Percentiles rank a stretch among this genome's conserved stretches.
phyloP scores from a whole-genome alignment of 202 grass and related monocot genomes.

The Panicum virgatum region DNA sequence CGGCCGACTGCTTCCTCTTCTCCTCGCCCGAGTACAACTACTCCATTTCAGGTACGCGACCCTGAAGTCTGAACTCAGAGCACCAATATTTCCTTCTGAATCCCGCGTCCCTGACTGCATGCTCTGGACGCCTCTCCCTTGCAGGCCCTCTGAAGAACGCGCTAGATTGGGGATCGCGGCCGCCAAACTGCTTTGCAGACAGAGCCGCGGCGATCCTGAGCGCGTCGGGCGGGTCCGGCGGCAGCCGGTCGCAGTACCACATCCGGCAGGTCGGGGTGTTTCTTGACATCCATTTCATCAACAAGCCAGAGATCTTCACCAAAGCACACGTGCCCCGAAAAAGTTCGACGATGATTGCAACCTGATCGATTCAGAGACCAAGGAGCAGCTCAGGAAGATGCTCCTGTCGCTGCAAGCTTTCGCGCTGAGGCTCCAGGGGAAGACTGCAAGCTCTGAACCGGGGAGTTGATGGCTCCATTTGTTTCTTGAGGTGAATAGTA shows the following conservation, averaged over 20 bases:
- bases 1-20: slow-evolving; percentile 66
- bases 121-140: neutral
- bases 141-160: slow-evolving; percentile 81
- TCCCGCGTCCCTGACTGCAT: neutral
- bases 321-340: slow-evolving; percentile 30
- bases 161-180: slow-evolving; percentile 68
- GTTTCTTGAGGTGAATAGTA: neutral
- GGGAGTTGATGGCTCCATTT: neutral
- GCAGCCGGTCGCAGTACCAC: slow-evolving; percentile 63
- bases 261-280: slow-evolving; percentile 78
- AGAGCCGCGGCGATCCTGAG: slow-evolving; percentile 61
- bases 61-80: neutral
- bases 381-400: slow-evolving; percentile 50
- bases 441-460: neutral
- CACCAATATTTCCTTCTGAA: too few species aligned
- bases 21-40: slow-evolving; percentile 91
- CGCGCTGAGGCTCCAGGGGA: slow-evolving; percentile 55
- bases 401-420: slow-evolving; percentile 61
- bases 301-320: slow-evolving; percentile 70
- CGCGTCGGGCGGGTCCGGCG: slow-evolving; percentile 69
- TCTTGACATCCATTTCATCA: slow-evolving; percentile 88
- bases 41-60: slow-evolving; percentile 57
- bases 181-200: slow-evolving; percentile 61
- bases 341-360: slow-evolving; percentile 75
- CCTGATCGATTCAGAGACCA: slow-evolving; percentile 49